Percentiles rank a stretch among this genome's conserved stretches.
Evolutionary conservation across 106 monocot species (phyloP).

Genomic region (Apostasia shenzhenica): DNA sequence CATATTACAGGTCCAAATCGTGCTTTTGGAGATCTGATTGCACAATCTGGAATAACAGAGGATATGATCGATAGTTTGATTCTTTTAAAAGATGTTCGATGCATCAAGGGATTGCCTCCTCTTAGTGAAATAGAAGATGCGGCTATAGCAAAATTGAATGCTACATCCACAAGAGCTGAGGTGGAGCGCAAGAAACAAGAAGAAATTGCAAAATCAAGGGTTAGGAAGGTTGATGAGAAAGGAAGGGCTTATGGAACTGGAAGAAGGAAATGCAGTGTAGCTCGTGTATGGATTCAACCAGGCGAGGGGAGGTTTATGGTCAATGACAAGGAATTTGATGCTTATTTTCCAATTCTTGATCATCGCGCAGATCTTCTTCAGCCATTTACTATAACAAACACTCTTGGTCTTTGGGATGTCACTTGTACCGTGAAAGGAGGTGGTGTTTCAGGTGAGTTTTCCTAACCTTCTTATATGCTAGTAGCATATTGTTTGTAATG

Average conservation of each 20-base stretch:
- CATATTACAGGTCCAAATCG: constrained; percentile 60
- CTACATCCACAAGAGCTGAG: constrained; percentile 54
- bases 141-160: constrained; percentile 56
- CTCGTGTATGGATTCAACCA: constrained; percentile 89
- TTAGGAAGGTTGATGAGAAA: constrained; percentile 84
- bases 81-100: constrained; percentile 79
- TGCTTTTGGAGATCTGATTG: constrained; percentile 92
- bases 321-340: constrained; percentile 88
- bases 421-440: constrained; percentile 93
- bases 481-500: no score
- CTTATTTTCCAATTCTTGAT: constrained; percentile 84
- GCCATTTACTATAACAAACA: constrained; percentile 82
- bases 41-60: constrained; percentile 86
- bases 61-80: constrained; percentile 93
- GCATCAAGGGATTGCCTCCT: constrained; percentile 74
- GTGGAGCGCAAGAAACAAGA: constrained; percentile 69
- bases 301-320: constrained; percentile 79
- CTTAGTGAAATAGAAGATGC: constrained; percentile 81
- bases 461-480: not conserved
- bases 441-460: constrained; percentile 69
- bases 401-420: constrained; percentile 82
- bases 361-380: constrained; percentile 82
- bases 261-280: constrained; percentile 87
- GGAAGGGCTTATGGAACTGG: constrained; percentile 96
- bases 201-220: constrained; percentile 72